phyloP scores from a whole-genome alignment of 495 filamentous ascomycete species.

The Trichoderma asperelloides region DNA sequence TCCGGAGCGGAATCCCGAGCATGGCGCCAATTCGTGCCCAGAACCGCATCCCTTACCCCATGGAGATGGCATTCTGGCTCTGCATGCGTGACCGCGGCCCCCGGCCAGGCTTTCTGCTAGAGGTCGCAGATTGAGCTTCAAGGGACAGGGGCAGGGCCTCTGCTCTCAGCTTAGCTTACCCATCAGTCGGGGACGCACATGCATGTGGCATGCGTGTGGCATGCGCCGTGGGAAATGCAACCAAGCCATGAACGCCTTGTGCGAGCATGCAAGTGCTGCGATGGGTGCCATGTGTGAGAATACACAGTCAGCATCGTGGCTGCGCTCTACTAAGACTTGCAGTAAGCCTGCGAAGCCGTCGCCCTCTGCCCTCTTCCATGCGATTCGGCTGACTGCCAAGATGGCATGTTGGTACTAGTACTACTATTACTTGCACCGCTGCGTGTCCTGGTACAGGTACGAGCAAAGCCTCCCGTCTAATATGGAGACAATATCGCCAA shows the following conservation, averaged over 20 bases:
- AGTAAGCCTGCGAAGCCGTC: neutral
- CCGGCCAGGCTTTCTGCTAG: neutral
- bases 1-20: neutral
- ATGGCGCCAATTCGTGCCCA: neutral
- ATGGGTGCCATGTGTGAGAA: neutral
- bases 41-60: neutral
- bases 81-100: neutral
- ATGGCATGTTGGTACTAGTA: neutral
- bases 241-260: neutral
- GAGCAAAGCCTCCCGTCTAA: neutral
- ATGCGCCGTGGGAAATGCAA: neutral
- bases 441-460: too few relatives aligned
- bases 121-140: neutral
- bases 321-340: neutral
- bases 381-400: neutral
- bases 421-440: too few relatives aligned
- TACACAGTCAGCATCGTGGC: neutral
- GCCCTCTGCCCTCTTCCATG: neutral
- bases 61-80: neutral
- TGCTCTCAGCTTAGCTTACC: conserved; percentile 3
- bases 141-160: neutral
- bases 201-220: neutral
- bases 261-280: neutral
- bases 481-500: conserved; percentile 1
- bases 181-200: conserved; percentile 6